Evolutionary conservation across 2,329 filamentous ascomycete genomes (phyloP), one percentile per base, ranked within the genome.

Genomic region (Verticillium nonalfalfae): DNA sequence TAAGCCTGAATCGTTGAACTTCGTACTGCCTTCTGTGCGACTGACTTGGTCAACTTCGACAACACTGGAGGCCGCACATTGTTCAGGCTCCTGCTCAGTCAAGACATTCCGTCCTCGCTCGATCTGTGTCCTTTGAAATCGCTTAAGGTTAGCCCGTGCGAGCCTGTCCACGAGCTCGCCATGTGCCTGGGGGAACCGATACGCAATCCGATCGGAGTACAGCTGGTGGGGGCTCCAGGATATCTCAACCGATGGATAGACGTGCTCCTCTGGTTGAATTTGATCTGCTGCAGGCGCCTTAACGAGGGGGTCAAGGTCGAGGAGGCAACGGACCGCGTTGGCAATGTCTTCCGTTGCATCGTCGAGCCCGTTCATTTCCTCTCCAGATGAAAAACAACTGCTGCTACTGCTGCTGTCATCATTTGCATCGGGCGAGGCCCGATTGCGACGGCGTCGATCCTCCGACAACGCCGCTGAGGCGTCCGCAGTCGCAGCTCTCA

Each of bases 121-220:
- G 5, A 56, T 14, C 45, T 56, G 60, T 18, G 55, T 55, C 34
- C 60, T 31, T 14, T 61, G 56, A 26, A 61, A 59, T 11, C 56
- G 60, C 2, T 38, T 35, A 11, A 57, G 50, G 18, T 59, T 61
- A 2, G 56, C 56, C 21, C 26, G n/a, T 4, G 39, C 60, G 1
- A 61, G 40, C 15, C 56, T 45, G 1, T 58, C 33, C 7, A 59
- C 45, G 1, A 58, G 40, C 3, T 55, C 40, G 18, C 11, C 34
- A n/a, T 21, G 56, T 3, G 60, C 56, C 6, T 15, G 18, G 1
- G 60, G 60, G n/a, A 61, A 61, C 6, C 60, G 18, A 21, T 57
- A 45, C 13, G 18, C 10, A 21, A 61, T 61, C 14, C 60, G 60
- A 31, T 61, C 56, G 0, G 18, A 38, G 31, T 61, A 61, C 5